Conservation (phyloP, 352 stramenopile genomes). For the Sclerospora graminicola region DNA sequence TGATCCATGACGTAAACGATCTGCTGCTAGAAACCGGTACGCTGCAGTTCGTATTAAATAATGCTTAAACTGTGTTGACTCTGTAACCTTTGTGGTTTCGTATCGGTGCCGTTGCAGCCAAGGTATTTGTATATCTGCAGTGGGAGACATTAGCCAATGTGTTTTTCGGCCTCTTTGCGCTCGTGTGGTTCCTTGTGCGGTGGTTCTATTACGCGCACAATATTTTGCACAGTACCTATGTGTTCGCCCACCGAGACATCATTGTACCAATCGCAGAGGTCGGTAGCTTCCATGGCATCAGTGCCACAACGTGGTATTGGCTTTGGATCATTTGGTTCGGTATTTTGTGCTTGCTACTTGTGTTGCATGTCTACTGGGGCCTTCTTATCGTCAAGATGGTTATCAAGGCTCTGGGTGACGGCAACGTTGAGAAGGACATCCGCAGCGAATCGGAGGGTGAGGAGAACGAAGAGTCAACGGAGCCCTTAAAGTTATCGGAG, state of each 20-base stretch:
- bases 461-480: constrained; percentile 17
- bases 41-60: not conserved
- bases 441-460: constrained; percentile 71
- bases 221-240: constrained; percentile 57
- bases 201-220: constrained; percentile 68
- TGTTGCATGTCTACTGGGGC: constrained; percentile 72
- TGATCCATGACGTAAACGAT: constrained; percentile 79
- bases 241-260: constrained; percentile 36
- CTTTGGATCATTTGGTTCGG: constrained; percentile 40
- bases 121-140: constrained; percentile 72
- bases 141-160: constrained; percentile 59
- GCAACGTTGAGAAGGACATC: constrained; percentile 76
- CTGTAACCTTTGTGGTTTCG: not conserved
- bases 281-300: constrained; percentile 29
- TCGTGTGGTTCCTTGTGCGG: constrained; percentile 65
- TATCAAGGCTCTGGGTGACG: constrained; percentile 38
- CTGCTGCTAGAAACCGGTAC: constrained; percentile 42
- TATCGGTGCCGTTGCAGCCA: constrained; percentile 26
- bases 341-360: constrained; percentile 49
- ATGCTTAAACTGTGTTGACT: not conserved
- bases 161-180: constrained; percentile 53
- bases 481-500: constrained; percentile 8
- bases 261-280: constrained; percentile 34
- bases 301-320: constrained; percentile 41
- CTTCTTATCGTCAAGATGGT: constrained; percentile 73